Evolutionary conservation across 2,329 filamentous ascomycete species (phyloP).

Genomic region (Aureobasidium lini): DNA sequence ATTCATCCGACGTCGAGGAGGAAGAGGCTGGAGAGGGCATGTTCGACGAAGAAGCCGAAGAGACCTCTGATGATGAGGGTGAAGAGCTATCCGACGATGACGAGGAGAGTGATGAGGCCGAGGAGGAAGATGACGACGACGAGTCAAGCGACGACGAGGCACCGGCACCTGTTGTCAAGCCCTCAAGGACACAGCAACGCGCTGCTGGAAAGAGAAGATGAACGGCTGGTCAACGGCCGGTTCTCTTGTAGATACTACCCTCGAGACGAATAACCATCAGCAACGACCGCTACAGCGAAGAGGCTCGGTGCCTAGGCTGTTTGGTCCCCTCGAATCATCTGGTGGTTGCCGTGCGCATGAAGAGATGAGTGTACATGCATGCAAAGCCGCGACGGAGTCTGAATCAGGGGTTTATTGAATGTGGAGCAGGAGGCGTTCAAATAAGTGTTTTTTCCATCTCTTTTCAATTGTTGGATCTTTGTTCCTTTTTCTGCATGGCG

Average conservation of each 20-base stretch:
- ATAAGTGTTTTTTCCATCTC: background rate
- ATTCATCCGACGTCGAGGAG: slow-evolving; percentile 20
- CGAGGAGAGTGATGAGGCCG: slow-evolving; percentile 35
- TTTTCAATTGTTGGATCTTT: background rate
- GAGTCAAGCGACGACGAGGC: slow-evolving; percentile 17
- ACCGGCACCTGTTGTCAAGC: slow-evolving; percentile 15
- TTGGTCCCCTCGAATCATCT: background rate
- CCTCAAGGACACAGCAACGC: slow-evolving; percentile 16
- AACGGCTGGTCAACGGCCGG: background rate
- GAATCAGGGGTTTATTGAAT: background rate
- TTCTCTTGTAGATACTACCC: slow-evolving; percentile 2
- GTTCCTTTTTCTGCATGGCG: background rate
- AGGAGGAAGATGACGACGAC: slow-evolving; percentile 21
- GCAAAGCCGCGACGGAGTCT: slow-evolving; percentile 4
- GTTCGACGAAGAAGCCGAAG: slow-evolving; percentile 46
- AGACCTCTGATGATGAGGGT: slow-evolving; percentile 38
- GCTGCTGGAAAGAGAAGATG: slow-evolving; percentile 20
- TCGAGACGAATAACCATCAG: background rate
- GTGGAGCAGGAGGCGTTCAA: slow-evolving; percentile 3
- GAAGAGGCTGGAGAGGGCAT: slow-evolving; percentile 30
- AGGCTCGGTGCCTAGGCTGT: background rate
- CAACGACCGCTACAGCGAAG: background rate
- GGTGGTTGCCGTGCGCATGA: background rate
- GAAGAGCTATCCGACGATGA: slow-evolving; percentile 42
- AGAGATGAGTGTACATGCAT: slow-evolving; percentile 10